Evolutionary conservation across 73 alveolate genomes (phyloP), one percentile per base, ranked within the genome.

Genomic region (Stentor coeruleus): DNA sequence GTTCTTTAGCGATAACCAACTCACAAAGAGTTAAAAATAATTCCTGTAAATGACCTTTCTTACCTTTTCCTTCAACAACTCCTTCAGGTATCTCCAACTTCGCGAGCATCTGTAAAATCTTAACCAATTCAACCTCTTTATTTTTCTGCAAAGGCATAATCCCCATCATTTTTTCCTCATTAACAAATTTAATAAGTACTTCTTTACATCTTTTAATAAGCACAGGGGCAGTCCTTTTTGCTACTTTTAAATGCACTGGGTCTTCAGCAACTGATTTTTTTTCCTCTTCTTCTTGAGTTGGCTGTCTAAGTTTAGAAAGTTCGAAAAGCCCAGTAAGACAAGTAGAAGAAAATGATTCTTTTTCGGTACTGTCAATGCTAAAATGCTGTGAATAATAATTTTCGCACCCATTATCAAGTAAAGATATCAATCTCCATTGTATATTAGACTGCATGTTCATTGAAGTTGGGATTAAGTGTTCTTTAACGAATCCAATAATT

Each of bases 171-270:
- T 77, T 59, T 82, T 90, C 96, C 74, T 94, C 99, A 3, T 74
- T 82, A 35, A 85, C 85, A 77, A 82, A 94, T 66, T 86, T 92
- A 83, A 84, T 88, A 84, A 94, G 83, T 36, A 91, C 91, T 74
- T 92, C 97, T 73, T 85, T 76, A 85, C 99, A 90, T 88, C 95
- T 87, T 42, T 87, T 87, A 72, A 94, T 84, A 75, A 94, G 83
- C 35, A 94, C 81, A 41, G 98, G 99, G 57, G 95, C 92, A 72
- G 97, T 85, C 40, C 85, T 88, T 74, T 84, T 90, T 2, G 97
- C 94, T 26, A 94, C 89, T 82, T 92, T 94, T 73, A 60, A 83
- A 76, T 85, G 91, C 59, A 85, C 15, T 20, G 73, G 73, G 35
- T 57, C 73, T 57, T 57, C 73, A 57, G 73, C 73, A 20, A 11